These are phyloP conservation scores for Sistotremastrum suecicum DNA, from an alignment of 768 basidiomycete genomes.

Conservation along the genomic window DNA sequence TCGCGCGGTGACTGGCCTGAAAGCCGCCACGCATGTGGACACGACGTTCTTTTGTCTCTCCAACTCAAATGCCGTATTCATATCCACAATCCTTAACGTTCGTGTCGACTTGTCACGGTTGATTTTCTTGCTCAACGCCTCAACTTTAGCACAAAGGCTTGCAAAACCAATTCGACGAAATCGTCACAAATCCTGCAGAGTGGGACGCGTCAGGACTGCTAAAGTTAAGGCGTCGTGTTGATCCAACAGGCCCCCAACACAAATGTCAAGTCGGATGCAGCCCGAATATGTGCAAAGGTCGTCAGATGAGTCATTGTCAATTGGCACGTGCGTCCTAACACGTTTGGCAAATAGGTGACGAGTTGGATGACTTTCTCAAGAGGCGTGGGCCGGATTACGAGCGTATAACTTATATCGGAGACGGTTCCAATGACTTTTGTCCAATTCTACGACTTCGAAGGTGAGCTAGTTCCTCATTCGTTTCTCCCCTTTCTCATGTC, in stretches of 20 bases:
- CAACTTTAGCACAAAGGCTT: slow-evolving; percentile 39
- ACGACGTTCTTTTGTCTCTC: slow-evolving; percentile 83
- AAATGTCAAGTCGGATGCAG: slow-evolving; percentile 77
- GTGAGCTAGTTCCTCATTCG: slow-evolving; percentile 22
- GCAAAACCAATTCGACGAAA: slow-evolving; percentile 56
- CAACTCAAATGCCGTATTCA: slow-evolving; percentile 88
- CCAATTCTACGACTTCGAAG: slow-evolving; percentile 69
- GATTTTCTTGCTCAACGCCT: neutral
- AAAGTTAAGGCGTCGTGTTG: slow-evolving; percentile 60
- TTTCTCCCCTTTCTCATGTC: slow-evolving; percentile 1
- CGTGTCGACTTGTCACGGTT: neutral
- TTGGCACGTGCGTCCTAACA: neutral
- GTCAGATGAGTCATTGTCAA: slow-evolving; percentile 2
- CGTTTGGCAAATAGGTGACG: slow-evolving; percentile 49
- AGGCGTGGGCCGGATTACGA: slow-evolving; percentile 50
- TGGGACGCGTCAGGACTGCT: slow-evolving; percentile 64
- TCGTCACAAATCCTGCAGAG: slow-evolving; percentile 85
- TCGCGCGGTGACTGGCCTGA: slow-evolving; percentile 70
- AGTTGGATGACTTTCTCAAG: slow-evolving; percentile 70
- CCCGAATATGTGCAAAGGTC: slow-evolving; percentile 97
- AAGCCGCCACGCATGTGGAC: slow-evolving; percentile 44
- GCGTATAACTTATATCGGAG: slow-evolving; percentile 81
- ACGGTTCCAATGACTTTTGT: slow-evolving; percentile 93
- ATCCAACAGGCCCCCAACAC: slow-evolving; percentile 69
- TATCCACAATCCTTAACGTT: slow-evolving; percentile 78